phyloP scores from a whole-genome alignment of 2,329 filamentous ascomycete genomes.

The Nemania abortiva region DNA sequence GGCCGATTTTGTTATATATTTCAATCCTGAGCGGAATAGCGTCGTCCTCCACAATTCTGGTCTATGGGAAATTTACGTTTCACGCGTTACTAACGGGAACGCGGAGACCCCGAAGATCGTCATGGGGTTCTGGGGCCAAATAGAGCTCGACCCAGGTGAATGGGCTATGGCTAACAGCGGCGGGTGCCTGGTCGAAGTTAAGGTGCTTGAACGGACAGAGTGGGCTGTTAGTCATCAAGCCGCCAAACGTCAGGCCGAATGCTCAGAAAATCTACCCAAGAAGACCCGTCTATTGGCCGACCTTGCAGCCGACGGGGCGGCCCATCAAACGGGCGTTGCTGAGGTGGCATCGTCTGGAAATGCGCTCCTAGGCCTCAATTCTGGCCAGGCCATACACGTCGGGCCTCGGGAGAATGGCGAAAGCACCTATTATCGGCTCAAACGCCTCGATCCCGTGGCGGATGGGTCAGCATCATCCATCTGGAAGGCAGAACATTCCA shows the following conservation, averaged over 20 bases:
- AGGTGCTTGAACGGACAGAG: slow-evolving; percentile 5
- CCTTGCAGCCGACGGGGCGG: neutral
- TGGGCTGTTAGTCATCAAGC: neutral
- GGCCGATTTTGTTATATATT: slow-evolving; percentile 5
- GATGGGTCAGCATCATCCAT: neutral
- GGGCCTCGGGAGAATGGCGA: slow-evolving; percentile 1
- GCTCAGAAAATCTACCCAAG: neutral
- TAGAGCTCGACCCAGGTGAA: neutral
- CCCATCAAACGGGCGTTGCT: neutral
- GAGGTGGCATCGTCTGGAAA: neutral
- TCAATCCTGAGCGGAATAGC: slow-evolving; percentile 17
- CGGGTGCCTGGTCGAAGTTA: neutral
- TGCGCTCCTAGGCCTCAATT: slow-evolving; percentile 1
- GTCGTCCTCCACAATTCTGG: neutral
- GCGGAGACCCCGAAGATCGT: neutral
- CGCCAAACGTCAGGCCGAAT: slow-evolving; percentile 9
- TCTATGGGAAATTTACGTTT: neutral
- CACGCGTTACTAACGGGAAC: neutral
- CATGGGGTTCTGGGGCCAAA: neutral
- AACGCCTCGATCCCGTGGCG: neutral
- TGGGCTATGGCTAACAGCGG: neutral
- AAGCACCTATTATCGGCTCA: slow-evolving; percentile 11
- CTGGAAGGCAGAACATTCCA: slow-evolving; percentile 12
- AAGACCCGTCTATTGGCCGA: slow-evolving; percentile 1
- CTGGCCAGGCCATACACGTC: neutral